A percentile compares a stretch with the other conserved stretches of the same genome.
Conservation (phyloP, 148 eudicot species). For the Amaranthus hypochondriacus region DNA sequence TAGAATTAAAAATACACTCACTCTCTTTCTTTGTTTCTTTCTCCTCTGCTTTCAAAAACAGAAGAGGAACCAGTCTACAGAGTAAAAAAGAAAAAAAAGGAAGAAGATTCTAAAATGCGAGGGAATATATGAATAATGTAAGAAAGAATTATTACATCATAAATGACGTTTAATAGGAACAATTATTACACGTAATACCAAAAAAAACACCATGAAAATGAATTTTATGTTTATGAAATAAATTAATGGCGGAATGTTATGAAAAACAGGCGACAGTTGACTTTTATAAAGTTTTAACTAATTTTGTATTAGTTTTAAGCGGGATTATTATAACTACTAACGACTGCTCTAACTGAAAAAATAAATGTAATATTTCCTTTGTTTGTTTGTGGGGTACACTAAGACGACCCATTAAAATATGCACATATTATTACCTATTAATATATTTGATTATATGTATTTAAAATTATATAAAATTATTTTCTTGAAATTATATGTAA, state of each 20-base stretch:
- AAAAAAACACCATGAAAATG: conserved; percentile 3
- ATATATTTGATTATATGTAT: no score
- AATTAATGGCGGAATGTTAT: conserved; percentile 8
- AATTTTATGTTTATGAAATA: no score
- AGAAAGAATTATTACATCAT: conserved; percentile 5
- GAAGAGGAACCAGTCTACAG: neutral
- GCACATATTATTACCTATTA: no score
- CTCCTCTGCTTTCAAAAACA: neutral
- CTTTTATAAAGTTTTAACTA: neutral
- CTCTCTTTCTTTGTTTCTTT: neutral
- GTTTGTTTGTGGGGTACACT: no score
- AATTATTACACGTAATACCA: conserved; percentile 20
- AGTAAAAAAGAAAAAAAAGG: neutral
- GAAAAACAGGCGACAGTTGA: conserved; percentile 16
- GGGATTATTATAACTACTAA: conserved; percentile 14
- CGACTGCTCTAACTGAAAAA: neutral
- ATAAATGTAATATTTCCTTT: neutral
- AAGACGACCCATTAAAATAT: no score
- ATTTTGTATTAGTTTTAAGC: conserved; percentile 4
- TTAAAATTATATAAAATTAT: no score
- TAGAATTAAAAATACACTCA: neutral
- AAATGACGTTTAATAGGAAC: conserved; percentile 11
- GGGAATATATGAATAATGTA: conserved; percentile 8
- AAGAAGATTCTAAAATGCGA: neutral
- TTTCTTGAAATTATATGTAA: no score